phyloP scores from a whole-genome alignment of 805 yeast species.

The Kazachstania psychrophila region DNA sequence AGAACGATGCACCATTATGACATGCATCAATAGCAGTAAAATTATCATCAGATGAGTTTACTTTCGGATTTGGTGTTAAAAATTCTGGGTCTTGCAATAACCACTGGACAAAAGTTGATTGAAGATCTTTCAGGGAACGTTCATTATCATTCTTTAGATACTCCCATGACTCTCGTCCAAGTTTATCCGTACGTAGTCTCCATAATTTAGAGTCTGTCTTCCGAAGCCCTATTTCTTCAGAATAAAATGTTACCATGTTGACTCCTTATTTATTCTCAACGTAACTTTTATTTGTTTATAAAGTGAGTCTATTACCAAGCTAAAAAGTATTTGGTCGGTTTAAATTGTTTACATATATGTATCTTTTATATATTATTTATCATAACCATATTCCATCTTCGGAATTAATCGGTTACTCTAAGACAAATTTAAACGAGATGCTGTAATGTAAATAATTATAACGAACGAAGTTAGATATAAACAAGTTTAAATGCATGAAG shows the following conservation, averaged over 20 bases:
- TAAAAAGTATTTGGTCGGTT: too few relatives aligned
- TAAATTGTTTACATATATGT: too few relatives aligned
- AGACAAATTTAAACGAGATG: too few relatives aligned
- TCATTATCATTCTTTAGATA: constrained; percentile 40
- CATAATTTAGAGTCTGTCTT: constrained; percentile 63
- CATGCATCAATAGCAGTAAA: constrained; percentile 52
- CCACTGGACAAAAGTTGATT: constrained; percentile 49
- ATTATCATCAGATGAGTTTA: constrained; percentile 13
- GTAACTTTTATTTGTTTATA: too few relatives aligned
- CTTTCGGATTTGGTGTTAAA: constrained; percentile 32
- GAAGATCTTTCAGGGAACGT: constrained; percentile 38
- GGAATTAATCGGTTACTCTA: too few relatives aligned
- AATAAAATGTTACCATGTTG: constrained; percentile 32
- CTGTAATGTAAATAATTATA: too few relatives aligned
- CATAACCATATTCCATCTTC: too few relatives aligned
- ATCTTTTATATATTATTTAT: too few relatives aligned
- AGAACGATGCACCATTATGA: constrained; percentile 63
- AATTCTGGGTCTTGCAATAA: constrained; percentile 36
- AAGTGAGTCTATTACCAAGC: too few relatives aligned
- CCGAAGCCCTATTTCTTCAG: constrained; percentile 62
- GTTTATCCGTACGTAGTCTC: constrained; percentile 59
- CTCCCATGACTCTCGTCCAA: constrained; percentile 80
- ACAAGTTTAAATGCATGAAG: too few relatives aligned
- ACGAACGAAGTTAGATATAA: too few relatives aligned
- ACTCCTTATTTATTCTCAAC: too few relatives aligned